These are phyloP conservation scores for Rhipidocladum racemiflorum DNA, from an alignment of 176 grass and related monocot species.

Conservation along the genomic window DNA sequence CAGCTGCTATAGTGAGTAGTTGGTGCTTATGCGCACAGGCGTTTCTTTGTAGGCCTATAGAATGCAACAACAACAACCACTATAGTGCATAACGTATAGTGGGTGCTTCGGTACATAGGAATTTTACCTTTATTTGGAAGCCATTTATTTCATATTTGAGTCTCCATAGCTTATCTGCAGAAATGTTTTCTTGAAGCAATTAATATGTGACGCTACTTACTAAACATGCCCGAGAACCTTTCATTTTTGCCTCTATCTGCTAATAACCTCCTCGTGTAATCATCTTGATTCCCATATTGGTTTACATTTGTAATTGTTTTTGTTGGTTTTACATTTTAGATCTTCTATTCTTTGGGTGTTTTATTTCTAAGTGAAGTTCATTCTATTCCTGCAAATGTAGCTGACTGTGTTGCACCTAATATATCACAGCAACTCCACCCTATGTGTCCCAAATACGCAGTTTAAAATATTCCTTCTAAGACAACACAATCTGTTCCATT, in stretches of 20 bases:
- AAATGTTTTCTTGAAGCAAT: background rate
- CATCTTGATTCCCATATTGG: background rate
- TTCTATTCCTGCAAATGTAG: slow-evolving; percentile 19
- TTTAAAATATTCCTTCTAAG: background rate
- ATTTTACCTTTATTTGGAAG: background rate
- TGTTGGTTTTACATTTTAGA: background rate
- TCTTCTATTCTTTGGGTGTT: slow-evolving; percentile 5
- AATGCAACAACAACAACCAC: background rate
- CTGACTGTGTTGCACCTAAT: background rate
- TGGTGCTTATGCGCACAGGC: slow-evolving; percentile 11
- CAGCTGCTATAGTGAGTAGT: slow-evolving; percentile 1
- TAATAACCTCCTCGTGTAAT: background rate
- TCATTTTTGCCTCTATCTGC: background rate
- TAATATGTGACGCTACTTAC: slow-evolving; percentile 11
- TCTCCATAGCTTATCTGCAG: background rate
- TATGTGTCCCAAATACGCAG: background rate
- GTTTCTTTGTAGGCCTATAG: background rate
- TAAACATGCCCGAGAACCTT: slow-evolving; percentile 13
- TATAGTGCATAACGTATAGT: background rate
- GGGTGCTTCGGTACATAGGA: background rate
- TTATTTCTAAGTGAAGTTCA: slow-evolving; percentile 1
- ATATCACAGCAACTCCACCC: background rate
- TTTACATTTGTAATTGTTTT: background rate
- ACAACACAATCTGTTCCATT: background rate
- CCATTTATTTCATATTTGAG: background rate